These are phyloP conservation scores for Cladobotryum protrusum DNA, from an alignment of 2,329 filamentous ascomycete genomes.

Conservation along the genomic window DNA sequence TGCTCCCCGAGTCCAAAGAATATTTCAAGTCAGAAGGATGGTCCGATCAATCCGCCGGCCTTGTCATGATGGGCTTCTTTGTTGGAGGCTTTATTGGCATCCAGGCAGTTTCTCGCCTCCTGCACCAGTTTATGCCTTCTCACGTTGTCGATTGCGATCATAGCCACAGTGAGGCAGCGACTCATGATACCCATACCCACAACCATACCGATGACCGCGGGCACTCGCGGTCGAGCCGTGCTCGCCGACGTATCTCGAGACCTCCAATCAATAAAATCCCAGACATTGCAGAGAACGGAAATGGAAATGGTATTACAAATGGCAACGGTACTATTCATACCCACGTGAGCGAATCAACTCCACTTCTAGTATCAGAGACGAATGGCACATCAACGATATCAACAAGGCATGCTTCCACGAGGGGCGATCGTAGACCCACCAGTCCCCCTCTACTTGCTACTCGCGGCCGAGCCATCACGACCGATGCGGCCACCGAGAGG, in stretches of 20 bases:
- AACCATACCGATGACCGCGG: slow-evolving; percentile 18
- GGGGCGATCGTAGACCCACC: slow-evolving; percentile 23
- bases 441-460: slow-evolving; percentile 16
- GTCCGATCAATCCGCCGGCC: slow-evolving; percentile 59
- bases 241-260: slow-evolving; percentile 24
- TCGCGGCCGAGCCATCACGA: slow-evolving; percentile 21
- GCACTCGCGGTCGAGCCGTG: slow-evolving; percentile 26
- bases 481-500: slow-evolving; percentile 30
- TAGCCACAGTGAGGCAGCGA: slow-evolving; percentile 52
- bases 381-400: slow-evolving; percentile 20
- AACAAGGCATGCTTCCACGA: slow-evolving; percentile 23
- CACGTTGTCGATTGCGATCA: slow-evolving; percentile 79
- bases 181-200: slow-evolving; percentile 21
- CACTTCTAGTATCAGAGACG: slow-evolving; percentile 35
- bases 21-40: slow-evolving; percentile 69
- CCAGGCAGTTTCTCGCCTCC: slow-evolving; percentile 62
- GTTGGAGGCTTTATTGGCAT: slow-evolving; percentile 68
- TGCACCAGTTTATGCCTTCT: slow-evolving; percentile 70
- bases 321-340: slow-evolving; percentile 15
- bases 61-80: slow-evolving; percentile 65
- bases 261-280: slow-evolving; percentile 16
- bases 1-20: slow-evolving; percentile 78
- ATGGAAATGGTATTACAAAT: slow-evolving; percentile 5
- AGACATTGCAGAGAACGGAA: slow-evolving; percentile 11
- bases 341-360: slow-evolving; percentile 39